Evolutionary conservation across 2,329 filamentous ascomycete species (phyloP).

Genomic region (Magnaporthiopsis poae): DNA sequence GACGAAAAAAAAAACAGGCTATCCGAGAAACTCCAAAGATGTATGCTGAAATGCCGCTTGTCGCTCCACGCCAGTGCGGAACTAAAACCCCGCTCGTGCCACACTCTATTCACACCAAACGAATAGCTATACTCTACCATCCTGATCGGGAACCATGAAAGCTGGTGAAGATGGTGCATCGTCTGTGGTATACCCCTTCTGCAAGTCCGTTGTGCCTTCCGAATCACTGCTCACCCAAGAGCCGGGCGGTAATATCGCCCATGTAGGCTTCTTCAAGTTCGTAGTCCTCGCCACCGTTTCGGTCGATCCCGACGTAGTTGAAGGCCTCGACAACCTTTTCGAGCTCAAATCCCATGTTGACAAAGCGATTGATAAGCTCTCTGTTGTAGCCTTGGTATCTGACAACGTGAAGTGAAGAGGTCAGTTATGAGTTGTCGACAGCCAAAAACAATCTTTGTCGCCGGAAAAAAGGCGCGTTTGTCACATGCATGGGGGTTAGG

Average conservation of each 20-base stretch:
- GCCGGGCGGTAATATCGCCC: conserved; percentile 75
- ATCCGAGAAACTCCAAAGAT: background rate
- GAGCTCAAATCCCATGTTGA: conserved; percentile 83
- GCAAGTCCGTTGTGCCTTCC: background rate
- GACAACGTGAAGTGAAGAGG: conserved; percentile 1
- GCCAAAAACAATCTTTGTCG: too few species aligned
- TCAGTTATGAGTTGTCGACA: background rate
- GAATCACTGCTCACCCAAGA: conserved; percentile 66
- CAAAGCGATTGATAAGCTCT: conserved; percentile 71
- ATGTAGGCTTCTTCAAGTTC: conserved; percentile 83
- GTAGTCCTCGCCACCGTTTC: conserved; percentile 68
- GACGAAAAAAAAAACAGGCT: background rate
- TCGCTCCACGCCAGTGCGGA: too few species aligned
- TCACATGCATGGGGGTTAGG: background rate
- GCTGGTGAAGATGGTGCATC: too few species aligned
- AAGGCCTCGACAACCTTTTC: conserved; percentile 81
- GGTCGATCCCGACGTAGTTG: conserved; percentile 69
- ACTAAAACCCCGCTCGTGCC: too few species aligned
- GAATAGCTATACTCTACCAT: too few species aligned
- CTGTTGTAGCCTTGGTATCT: conserved; percentile 85
- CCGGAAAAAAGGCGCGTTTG: background rate
- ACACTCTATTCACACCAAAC: too few species aligned
- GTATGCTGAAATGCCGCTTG: too few species aligned
- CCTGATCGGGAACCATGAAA: too few species aligned
- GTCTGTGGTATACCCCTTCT: too few species aligned